Evolutionary conservation across 163 green algal species (phyloP).

Genomic region (Picocystis sp.): DNA sequence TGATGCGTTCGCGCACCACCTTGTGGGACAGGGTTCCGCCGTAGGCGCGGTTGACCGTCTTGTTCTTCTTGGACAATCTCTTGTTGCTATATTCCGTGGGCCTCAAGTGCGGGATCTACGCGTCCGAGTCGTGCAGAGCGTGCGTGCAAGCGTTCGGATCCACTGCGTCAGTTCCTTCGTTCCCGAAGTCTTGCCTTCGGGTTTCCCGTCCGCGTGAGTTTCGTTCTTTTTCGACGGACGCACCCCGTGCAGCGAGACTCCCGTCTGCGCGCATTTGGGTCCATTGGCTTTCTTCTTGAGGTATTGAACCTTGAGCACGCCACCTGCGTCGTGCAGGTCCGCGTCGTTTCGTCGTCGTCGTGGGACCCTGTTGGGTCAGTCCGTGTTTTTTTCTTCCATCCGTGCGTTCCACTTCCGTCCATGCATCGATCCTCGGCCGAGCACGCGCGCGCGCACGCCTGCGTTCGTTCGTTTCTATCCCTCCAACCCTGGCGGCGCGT

Average conservation of each 20-base stretch:
- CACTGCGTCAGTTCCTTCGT: not conserved
- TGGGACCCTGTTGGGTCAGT: not conserved
- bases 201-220: not conserved
- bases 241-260: constrained; percentile 61
- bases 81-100: constrained; percentile 50
- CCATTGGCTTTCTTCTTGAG: constrained; percentile 58
- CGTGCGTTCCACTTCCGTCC: not conserved
- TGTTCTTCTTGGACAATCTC: constrained; percentile 59
- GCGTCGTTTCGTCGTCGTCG: not conserved
- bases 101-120: constrained; percentile 53
- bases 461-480: not conserved
- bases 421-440: no score
- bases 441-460: not conserved
- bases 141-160: not conserved
- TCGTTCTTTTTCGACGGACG: not conserved
- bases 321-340: constrained; percentile 32
- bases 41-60: constrained; percentile 90
- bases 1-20: constrained; percentile 83
- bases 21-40: constrained; percentile 71
- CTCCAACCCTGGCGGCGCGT: not conserved
- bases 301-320: constrained; percentile 68
- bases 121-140: not conserved
- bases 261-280: constrained; percentile 60
- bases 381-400: not conserved
- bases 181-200: not conserved